These are phyloP conservation scores for Curvularia sp. DNA, from an alignment of 2,329 filamentous ascomycete genomes.

Conservation along the genomic window DNA sequence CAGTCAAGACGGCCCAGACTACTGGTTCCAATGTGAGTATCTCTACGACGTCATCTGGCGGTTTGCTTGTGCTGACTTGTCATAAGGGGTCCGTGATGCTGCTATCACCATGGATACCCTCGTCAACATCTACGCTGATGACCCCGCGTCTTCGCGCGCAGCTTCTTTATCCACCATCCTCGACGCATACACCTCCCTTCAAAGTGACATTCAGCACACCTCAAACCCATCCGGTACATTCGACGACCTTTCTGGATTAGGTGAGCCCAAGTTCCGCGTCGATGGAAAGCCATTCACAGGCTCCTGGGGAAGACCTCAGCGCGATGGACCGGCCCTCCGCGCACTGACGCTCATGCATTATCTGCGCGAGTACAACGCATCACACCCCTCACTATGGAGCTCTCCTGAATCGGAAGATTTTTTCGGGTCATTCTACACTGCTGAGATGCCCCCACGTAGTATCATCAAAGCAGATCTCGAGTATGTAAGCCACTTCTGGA, in stretches of 20 bases:
- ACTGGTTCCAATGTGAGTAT: constrained; percentile 55
- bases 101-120: constrained; percentile 54
- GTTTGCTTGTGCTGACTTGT: background rate
- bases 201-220: constrained; percentile 50
- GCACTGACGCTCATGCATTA: constrained; percentile 54
- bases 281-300: constrained; percentile 49
- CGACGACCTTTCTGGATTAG: constrained; percentile 49
- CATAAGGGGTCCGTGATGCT: constrained; percentile 53
- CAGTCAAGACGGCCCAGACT: constrained; percentile 51
- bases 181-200: constrained; percentile 44
- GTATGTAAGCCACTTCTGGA: constrained; percentile 55
- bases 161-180: constrained; percentile 41
- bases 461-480: constrained; percentile 57
- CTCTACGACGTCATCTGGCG: background rate
- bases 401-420: constrained; percentile 35
- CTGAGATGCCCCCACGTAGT: constrained; percentile 47
- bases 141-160: constrained; percentile 37
- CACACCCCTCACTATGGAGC: constrained; percentile 49
- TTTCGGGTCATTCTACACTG: constrained; percentile 49
- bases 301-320: constrained; percentile 55
- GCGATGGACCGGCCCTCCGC: constrained; percentile 55
- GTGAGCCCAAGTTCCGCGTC: constrained; percentile 55
- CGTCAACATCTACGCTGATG: constrained; percentile 50
- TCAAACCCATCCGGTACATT: constrained; percentile 50
- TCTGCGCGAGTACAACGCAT: constrained; percentile 51